Percentiles rank a stretch among this genome's conserved stretches.
Evolutionary conservation across 2,329 filamentous ascomycete species (phyloP).

Genomic region (Talaromyces sp.): DNA sequence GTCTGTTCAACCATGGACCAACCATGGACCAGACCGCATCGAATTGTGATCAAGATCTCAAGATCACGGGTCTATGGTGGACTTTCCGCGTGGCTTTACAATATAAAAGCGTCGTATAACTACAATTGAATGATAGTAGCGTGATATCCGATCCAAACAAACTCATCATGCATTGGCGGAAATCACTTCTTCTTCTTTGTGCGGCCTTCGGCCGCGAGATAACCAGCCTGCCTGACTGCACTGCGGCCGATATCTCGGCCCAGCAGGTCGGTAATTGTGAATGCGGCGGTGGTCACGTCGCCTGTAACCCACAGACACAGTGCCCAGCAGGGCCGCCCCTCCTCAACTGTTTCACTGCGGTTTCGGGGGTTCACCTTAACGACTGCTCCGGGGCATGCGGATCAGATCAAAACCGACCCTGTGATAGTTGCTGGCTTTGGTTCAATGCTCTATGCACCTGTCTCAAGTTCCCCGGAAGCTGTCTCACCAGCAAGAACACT

Average conservation of each 20-base stretch:
- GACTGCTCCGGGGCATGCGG: neutral
- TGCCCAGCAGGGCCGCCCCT: neutral
- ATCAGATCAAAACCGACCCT: neutral
- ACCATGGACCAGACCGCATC: too few species aligned
- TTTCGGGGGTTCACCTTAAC: neutral
- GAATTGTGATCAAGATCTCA: too few species aligned
- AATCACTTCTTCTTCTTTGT: neutral
- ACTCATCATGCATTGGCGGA: neutral
- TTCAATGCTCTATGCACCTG: neutral
- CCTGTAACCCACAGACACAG: neutral
- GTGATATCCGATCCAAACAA: too few species aligned
- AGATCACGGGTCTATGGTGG: too few species aligned
- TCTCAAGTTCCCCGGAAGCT: neutral
- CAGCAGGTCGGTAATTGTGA: neutral
- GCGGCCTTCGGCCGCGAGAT: neutral
- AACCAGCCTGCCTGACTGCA: neutral
- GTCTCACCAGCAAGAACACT: neutral
- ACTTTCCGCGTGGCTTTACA: too few species aligned
- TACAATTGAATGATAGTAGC: too few species aligned
- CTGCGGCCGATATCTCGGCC: neutral
- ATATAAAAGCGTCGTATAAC: too few species aligned
- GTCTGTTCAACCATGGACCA: too few species aligned
- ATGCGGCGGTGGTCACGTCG: neutral
- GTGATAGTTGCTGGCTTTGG: neutral
- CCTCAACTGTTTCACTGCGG: neutral